Evolutionary conservation across 371 early-diverging fungal species (phyloP), one percentile per base, ranked within the genome.

Genomic region (Entomophthora muscae): DNA sequence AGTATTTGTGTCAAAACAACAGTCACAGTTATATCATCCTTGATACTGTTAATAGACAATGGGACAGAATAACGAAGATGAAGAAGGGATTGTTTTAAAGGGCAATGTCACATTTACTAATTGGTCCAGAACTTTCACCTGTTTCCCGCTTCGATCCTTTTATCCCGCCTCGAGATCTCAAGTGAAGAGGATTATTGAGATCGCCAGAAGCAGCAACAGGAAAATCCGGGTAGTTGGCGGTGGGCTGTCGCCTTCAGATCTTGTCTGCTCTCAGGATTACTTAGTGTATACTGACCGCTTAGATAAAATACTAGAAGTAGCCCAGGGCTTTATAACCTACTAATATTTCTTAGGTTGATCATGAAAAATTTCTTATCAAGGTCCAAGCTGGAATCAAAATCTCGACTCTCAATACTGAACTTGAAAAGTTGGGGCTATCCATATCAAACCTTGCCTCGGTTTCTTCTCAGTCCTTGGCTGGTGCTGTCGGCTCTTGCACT

Each of bases 241-340:
- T 32, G 89, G 89, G 0, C 87, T 89, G 68, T 89, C 89, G 22
- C 90, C 90, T 3, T 88, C 88, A 0, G 91, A 91, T 68, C 57
- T 91, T 26, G 86, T 84, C 1, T 88, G 84, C 68, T 79, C 85
- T 3, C 69, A 75, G 22, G 83, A 78, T 10, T 79, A 79, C 64
- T 80, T 88, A 80, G 73, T 89, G 65, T 82, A 78, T 63, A 77
- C 86, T 70, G 82, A 86, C 72, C 76, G 77, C 24, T 68, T 89
- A 72, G 74, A 82, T 70, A 63, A 73, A 2, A 64, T 86, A 2
- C 66, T 88, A 21, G 63, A 63, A 63, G 64, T 71, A 70, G 42
- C 66, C 66, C 23, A 23, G 52, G n/a, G n/a, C n/a, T n/a, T 64
- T 26, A 68, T 5, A 63, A 21, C 26, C 5, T 53, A 57, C 7